Base-by-base conservation (phyloP, 2,329 filamentous ascomycete species). In the Epichloe glyceriae region DNA sequence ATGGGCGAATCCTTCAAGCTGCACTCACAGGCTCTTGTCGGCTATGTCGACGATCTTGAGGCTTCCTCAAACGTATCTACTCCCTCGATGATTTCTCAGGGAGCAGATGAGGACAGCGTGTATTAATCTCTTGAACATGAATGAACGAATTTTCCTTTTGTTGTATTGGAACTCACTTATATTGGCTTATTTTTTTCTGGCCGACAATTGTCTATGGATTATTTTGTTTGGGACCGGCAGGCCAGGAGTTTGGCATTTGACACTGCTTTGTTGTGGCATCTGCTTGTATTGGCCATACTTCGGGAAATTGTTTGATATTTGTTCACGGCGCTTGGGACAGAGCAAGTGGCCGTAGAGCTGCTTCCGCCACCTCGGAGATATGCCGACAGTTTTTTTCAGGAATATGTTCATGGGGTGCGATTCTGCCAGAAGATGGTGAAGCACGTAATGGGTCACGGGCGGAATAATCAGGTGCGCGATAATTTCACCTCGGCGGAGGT, bases 1-100 rank as follows among this genome's bases (percentile, higher is more conserved):
- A 95, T 97, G 86, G 93, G 93, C 62, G 93, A 97, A 70, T 90
- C 93, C 49, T 97, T 98, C 79, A 93, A 94, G 65, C 82, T 96
- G 52, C 91, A 97, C 70, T 87, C 90, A 38, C 90, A 97, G 72
- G 90, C 93, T 57, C 82, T 98, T 35, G 82, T 91, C 58, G 90
- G 91, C 67, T 97, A 95, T 64, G 89, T 96, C 65, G 91, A 96
- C 66, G 86, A 90, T 60, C 74, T 80, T 59, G 80, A 84, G 67
- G 80, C 74, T 59, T 83, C 80, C 58, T 82, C 79, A n/a, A 81
- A 79, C 59, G 80, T 80, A 47, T 83, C 82, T 46, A 84, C 81
- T 52, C 82, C 82, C 50, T 85, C 82, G 54, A 85, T 85, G 80
- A 83, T 76, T 50, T 85, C 82, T 46, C 82, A 85, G 62, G 82